Base-by-base conservation (phyloP, 352 stramenopile genomes). In the Pythium vanterpoolii region DNA sequence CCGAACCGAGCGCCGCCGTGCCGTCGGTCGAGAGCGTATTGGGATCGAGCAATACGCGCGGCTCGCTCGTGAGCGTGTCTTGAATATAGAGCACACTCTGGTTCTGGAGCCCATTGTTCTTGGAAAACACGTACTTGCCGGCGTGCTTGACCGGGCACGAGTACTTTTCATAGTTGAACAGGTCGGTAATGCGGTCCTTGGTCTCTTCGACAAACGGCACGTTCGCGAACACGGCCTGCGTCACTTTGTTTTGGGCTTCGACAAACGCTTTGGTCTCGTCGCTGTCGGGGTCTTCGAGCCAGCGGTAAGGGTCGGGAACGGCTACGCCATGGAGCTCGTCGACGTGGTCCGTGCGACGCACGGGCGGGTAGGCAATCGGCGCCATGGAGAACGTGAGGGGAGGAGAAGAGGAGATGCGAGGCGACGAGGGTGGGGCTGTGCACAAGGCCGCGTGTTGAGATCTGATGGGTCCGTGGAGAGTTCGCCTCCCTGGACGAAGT, bases 81-180 rank as follows among this genome's bases (percentile, higher is more conserved):
- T 96, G 83, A 66, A 93, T 91, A 72, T 96, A 96, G 51, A 94
- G 56, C 38, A 96, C 87, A 60, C 67, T 78, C 71, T 96, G 87
- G 72, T 95, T 93, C 71, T 95, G 83, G 36, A 97, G 75, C 7
- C 87, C 87, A 50, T 90, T 75, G 72, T 96, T 95, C 69, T 95
- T 91, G 47, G 78, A 79, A 57, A 89, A 96, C 2, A 89, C 73
- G 69, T 94, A 96, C 64, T 89, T 88, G 57, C 74, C 67, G 13
- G 80, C 85, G 63, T 89, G 62, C 62, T 93, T 89, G 44, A 73
- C 66, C 8, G 86, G 86, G 16, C 74, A 83, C 47, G 83, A 88
- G 68, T 75, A 95, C 62, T 95, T 95, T 64, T 95, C 86, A 56
- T 96, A 96, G 70, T 94, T 89, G 69, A 92, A 96, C 0, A 95